Evolutionary conservation across 768 basidiomycete species (phyloP), one percentile per base, ranked within the genome.

Genomic region (Suillus bovinus): DNA sequence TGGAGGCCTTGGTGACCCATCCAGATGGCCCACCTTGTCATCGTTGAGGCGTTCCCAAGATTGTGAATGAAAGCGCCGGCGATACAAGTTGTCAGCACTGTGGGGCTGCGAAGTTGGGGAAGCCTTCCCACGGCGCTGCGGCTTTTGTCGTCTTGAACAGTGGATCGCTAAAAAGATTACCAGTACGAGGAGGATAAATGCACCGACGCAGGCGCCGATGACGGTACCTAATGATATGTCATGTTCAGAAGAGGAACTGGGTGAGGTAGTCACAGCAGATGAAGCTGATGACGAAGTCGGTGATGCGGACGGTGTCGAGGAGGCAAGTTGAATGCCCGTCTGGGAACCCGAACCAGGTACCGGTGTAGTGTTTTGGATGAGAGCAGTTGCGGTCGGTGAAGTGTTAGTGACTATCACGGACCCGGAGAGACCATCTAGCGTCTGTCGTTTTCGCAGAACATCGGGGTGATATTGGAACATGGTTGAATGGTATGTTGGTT

Each of bases 21-120:
- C 80, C 80, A 78, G 78, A 61, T 74, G 79, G 66, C 81, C 81
- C 9, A 80, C 81, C 20, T 52, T 52, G 8, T 73, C 77, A 20
- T 86, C 85, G 11, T 81, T 78, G 33, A 90, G 77, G 68, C 81
- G 86, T 61, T 80, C 80, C 87, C 88, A 91, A 5, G 79, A 71
- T 61, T 85, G 82, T 22, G 75, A 36, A 63, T 69, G 74, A 16
- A 74, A 75, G 46, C 78, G 80, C 49, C 82, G 80, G 47, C 79
- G 80, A 6, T 79, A 76, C 33, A 76, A 74, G 44, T 83, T 79
- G 63, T 78, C 80, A 29, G 67, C 74, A 5, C 79, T 76, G 10
- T 84, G 63, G 74, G 81, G 63, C 61, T 64, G 63, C 70, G 76
- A 70, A 22, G 64, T 53, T 9, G 73, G 65, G 22, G 72, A 64